Conservation (phyloP, 345 rosid genomes). For the thale cress (Arabidopsis thaliana) region DNA sequence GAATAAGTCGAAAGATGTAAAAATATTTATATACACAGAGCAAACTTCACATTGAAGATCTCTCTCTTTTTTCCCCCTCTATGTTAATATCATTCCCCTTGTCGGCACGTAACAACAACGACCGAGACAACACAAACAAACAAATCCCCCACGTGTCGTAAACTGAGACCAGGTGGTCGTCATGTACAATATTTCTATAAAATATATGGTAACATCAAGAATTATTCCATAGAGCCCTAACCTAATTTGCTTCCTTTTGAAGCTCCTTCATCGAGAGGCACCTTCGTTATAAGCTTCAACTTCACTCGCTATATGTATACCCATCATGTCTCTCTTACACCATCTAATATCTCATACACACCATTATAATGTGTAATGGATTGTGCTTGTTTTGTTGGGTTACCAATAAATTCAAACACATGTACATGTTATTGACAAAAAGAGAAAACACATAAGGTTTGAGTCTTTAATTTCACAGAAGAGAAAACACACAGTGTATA, state of each 20-base stretch:
- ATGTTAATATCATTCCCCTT: background rate
- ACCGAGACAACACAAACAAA: slow-evolving; percentile 13
- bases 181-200: slow-evolving; percentile 15
- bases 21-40: background rate
- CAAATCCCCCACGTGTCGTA: slow-evolving; percentile 7
- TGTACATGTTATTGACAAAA: background rate
- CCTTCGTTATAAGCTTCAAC: background rate
- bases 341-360: background rate
- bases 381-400: too few species aligned
- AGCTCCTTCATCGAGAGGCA: slow-evolving; percentile 24
- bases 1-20: background rate
- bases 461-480: background rate
- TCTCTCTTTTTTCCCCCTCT: background rate
- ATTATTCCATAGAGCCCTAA: background rate
- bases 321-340: background rate
- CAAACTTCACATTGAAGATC: slow-evolving; percentile 13
- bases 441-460: background rate
- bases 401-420: background rate
- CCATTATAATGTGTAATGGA: too few species aligned
- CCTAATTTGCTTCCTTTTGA: slow-evolving; percentile 2
- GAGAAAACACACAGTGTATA: background rate
- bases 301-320: background rate
- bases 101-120: slow-evolving; percentile 25
- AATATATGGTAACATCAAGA: slow-evolving; percentile 2
- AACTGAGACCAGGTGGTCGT: slow-evolving; percentile 5